Conservation (phyloP, 2,329 filamentous ascomycete genomes). For the Paraphoma chrysanthemicola region DNA sequence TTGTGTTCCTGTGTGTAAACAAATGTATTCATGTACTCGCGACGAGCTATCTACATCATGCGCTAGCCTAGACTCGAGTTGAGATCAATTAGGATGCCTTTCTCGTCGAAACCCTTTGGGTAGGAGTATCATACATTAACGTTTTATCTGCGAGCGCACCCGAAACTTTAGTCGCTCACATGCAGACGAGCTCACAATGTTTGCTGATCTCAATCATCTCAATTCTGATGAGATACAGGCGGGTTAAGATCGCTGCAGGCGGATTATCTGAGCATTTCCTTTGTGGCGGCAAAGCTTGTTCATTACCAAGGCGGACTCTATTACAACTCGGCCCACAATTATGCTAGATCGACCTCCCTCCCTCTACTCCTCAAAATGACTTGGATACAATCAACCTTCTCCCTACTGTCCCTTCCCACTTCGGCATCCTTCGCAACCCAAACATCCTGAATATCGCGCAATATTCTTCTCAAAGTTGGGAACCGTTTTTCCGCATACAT, state of each 20-base stretch:
- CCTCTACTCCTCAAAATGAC: slow-evolving; percentile 33
- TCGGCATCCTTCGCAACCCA: slow-evolving; percentile 36
- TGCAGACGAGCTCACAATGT: no score
- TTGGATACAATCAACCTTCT: slow-evolving; percentile 41
- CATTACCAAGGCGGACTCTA: background rate
- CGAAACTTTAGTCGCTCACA: background rate
- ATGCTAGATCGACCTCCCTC: slow-evolving; percentile 39
- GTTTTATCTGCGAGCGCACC: background rate
- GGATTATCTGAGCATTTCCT: no score
- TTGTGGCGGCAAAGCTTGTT: no score
- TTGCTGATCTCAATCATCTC: background rate
- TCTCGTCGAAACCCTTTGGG: background rate
- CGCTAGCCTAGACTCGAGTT: background rate
- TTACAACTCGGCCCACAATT: background rate
- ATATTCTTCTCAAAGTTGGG: slow-evolving; percentile 30
- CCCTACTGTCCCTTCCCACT: slow-evolving; percentile 30
- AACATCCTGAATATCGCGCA: slow-evolving; percentile 38
- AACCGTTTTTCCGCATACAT: slow-evolving; percentile 35
- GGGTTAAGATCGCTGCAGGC: background rate
- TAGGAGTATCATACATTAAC: background rate
- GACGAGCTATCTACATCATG: background rate
- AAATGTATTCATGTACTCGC: background rate
- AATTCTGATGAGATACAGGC: background rate
- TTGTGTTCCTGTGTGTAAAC: background rate
- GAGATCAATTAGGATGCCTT: background rate